Evolutionary conservation across 495 filamentous ascomycete genomes (phyloP), one percentile per base, ranked within the genome.

Genomic region (Penicillium argentinense): DNA sequence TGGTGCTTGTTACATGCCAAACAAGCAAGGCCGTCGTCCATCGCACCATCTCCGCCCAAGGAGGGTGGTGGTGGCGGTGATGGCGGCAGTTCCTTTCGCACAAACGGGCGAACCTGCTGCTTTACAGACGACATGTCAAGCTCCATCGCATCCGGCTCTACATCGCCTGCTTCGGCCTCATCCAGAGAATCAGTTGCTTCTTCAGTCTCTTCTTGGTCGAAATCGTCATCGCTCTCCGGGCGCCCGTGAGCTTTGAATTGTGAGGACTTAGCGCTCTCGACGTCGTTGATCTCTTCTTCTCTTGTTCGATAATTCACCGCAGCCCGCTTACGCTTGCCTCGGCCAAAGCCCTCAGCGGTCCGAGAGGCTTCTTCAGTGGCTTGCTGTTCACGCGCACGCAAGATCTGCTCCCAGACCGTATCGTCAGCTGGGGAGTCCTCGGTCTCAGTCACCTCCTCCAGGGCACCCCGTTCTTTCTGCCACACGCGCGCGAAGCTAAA

Each of bases 401-500:
- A 74, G 34, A 98, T 93, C 48, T 84, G 82, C 19, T 95, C 90
- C 93, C 93, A 98, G 2, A 93, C 78, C 16, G 78, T 79, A n/a
- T 74, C 64, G 59, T 83, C 82, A 1, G 72, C 66, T 1, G 66
- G 52, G 0, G 45, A 33, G 3, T 64, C 41, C 6, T 79, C 73
- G 2, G 74, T 72, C 25, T 82, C 78, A 1, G 69, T 53, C 14
- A 82, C 78, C 23, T 80, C 85, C 13, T 81, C 80, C 0, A 88
- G 61, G n/a, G 77, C 65, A 4, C 71, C 75, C 45, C 82, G 78
- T 12, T 95, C 86, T 58, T 95, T 95, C 9, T 83, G 87, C 93
- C 93, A 98, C 3, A 98, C 86, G 16, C 90, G 80, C 38, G 93
- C 95, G 64, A 91, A 89, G 28, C 85, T 90, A 68, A 97, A 98